Conservation (phyloP, 2,329 filamentous ascomycete genomes). For the Colletotrichum eleusines region DNA sequence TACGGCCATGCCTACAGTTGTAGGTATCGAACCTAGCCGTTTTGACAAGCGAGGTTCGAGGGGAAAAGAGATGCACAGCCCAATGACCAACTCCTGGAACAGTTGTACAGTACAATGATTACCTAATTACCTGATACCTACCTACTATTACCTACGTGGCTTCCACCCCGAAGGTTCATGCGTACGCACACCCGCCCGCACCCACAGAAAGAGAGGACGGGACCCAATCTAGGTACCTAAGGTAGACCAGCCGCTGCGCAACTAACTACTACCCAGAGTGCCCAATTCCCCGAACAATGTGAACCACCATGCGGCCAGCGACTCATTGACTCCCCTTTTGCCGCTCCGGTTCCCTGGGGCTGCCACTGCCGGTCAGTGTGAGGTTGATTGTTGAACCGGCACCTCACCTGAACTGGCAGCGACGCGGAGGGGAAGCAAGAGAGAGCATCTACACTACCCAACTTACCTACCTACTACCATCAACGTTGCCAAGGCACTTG, state of each 20-base stretch:
- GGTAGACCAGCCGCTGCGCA: constrained; percentile 28
- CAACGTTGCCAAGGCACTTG: not conserved
- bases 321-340: not conserved
- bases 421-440: not conserved
- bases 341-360: not conserved
- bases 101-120: not conserved
- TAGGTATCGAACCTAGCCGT: constrained; percentile 2
- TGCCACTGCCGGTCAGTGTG: not conserved
- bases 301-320: constrained; percentile 21
- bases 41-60: constrained; percentile 2
- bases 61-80: not conserved
- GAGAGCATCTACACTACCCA: not conserved
- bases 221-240: too few species aligned
- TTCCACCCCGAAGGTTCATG: not conserved
- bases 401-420: not conserved
- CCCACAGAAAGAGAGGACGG: not conserved
- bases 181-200: not conserved
- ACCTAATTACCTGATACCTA: not conserved
- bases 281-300: not conserved
- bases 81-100: not conserved
- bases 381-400: not conserved
- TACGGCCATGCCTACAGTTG: not conserved
- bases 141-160: not conserved
- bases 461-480: too few species aligned
- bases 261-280: not conserved